A percentile compares a stretch with the other conserved stretches of the same genome.
Conservation (phyloP, 805 yeast species). For the Spathaspora hagerdaliae region DNA sequence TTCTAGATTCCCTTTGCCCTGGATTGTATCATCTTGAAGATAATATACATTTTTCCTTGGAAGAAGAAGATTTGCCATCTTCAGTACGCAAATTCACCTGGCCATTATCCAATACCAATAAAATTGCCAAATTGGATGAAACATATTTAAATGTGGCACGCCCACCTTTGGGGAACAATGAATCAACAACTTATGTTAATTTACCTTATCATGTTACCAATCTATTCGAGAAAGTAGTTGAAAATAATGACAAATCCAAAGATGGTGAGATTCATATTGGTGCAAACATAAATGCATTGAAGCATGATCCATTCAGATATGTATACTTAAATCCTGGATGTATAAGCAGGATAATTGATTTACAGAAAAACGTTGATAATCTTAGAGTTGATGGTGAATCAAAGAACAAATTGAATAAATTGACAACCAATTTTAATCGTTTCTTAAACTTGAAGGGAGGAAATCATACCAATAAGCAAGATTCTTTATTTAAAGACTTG, state of each 20-base stretch:
- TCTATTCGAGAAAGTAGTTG: conserved; percentile 33
- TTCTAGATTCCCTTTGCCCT: conserved; percentile 35
- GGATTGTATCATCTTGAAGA: conserved; percentile 28
- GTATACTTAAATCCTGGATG: conserved; percentile 59
- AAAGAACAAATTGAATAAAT: conserved; percentile 27
- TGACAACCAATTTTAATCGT: conserved; percentile 29
- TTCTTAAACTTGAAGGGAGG: conserved; percentile 13
- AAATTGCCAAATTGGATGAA: conserved; percentile 15
- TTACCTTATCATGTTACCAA: conserved; percentile 47
- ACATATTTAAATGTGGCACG: conserved; percentile 34
- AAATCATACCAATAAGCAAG: not conserved
- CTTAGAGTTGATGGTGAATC: conserved; percentile 6
- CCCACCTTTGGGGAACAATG: conserved; percentile 28
- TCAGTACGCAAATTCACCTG: conserved; percentile 12
- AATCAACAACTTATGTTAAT: conserved; percentile 52
- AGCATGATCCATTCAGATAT: conserved; percentile 48
- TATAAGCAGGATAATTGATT: conserved; percentile 19
- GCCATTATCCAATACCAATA: conserved; percentile 21
- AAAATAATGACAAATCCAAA: conserved; percentile 32
- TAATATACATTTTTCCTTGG: conserved; percentile 28
- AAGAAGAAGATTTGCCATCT: conserved; percentile 2
- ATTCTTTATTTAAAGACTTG: not conserved
- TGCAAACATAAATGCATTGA: conserved; percentile 49
- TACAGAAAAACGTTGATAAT: not conserved
- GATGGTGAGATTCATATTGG: conserved; percentile 48